Evolutionary conservation across 345 rosid genomes (phyloP), one percentile per base, ranked within the genome.

Genomic region (Gossypium bickii): DNA sequence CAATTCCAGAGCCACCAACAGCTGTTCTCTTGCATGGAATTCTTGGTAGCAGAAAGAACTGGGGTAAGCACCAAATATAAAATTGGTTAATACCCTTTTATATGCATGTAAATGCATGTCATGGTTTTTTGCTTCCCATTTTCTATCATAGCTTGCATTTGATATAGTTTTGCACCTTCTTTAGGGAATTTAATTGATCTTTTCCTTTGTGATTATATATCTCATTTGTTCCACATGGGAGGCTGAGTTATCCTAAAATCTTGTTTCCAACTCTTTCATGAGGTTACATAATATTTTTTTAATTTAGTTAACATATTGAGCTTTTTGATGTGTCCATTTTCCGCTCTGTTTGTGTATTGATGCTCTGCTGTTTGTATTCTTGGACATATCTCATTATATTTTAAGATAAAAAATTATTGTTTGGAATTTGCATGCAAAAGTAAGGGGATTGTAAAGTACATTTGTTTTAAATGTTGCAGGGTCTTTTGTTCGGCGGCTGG

Each of bases 21-120:
- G 98, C 98, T 27, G 89, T 94, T 66, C 97, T 94, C 79, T 59
- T 94, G 79, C 98, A 94, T 57, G 98, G 98, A 24, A 94, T 94
- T 73, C 80, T 94, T 18, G 98, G 98, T 66, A 78, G 97, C 79
- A 79, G 95, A 71, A 94, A 94, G 80, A 94, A 94, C 73, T 94
- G 95, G 97, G 92, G 98, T 94, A 78, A 69, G 92, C 81, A n/a
- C 43, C 2, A 12, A 55, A 55, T 12, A 18, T 10, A 34, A n/a
- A 38, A 34, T 17, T 18, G 18, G 29, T 71, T 38, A 55, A 29
- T 55, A 18, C 51, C 29, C 55, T 34, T 8, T 3, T 47, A 49
- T 25, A 25, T 49, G 27, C 2, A 9, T 18, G 29, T 11, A 48
- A 15, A 25, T 49, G 27, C 2, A 16, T 11, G 29, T 11, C 70